phyloP scores from a whole-genome alignment of 2,329 filamentous ascomycete genomes.

The Pestalotiopsis sp. region DNA sequence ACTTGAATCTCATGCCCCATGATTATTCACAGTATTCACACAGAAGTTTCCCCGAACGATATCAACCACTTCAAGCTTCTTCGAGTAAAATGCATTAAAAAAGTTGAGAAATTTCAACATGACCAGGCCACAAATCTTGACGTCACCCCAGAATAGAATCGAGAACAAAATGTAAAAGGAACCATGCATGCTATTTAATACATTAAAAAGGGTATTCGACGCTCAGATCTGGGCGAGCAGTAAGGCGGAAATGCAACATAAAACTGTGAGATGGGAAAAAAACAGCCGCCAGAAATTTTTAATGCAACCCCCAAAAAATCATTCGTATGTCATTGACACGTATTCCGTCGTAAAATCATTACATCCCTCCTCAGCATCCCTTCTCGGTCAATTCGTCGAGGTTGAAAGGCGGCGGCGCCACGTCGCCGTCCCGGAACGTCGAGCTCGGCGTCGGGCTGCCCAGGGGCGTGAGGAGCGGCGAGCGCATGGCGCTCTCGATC shows the following conservation, averaged over 20 bases:
- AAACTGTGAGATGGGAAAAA: too few species aligned
- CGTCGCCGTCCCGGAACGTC: background rate
- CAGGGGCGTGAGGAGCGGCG: slow-evolving; percentile 34
- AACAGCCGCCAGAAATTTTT: background rate
- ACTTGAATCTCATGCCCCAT: background rate
- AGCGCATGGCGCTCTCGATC: slow-evolving; percentile 59
- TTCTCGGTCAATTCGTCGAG: background rate
- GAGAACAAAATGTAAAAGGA: background rate
- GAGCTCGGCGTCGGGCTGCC: background rate
- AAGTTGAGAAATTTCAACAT: background rate
- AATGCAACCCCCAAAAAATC: background rate
- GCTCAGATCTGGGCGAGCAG: background rate
- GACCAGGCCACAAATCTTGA: background rate
- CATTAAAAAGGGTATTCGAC: slow-evolving; percentile 6
- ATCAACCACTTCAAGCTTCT: too few species aligned
- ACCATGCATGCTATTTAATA: background rate
- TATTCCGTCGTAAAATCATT: background rate
- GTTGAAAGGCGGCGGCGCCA: slow-evolving; percentile 5
- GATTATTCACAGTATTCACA: background rate
- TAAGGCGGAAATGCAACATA: too few species aligned
- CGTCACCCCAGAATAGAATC: background rate
- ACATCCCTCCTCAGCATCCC: background rate
- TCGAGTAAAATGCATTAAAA: too few species aligned
- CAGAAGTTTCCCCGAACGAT: too few species aligned
- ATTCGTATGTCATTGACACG: background rate